phyloP scores from a whole-genome alignment of 2,329 filamentous ascomycete species.

The Metarhizium sp. region DNA sequence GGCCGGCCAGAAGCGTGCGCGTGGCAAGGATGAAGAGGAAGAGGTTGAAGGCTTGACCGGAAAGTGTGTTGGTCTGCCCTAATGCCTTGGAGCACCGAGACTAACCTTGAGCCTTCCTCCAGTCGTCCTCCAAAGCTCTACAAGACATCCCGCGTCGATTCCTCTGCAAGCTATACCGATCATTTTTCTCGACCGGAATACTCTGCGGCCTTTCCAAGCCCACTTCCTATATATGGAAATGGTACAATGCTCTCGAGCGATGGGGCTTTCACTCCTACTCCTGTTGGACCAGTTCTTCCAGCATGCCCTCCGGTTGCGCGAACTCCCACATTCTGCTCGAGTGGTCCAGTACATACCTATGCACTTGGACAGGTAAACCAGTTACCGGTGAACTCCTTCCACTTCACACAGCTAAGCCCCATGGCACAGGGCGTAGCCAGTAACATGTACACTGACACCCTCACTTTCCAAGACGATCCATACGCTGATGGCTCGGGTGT shows the following conservation, averaged over 20 bases:
- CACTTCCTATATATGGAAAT: not conserved
- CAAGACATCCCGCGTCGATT: not conserved
- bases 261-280: not conserved
- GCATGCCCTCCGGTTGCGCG: not conserved
- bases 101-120: conserved; percentile 1
- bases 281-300: not conserved
- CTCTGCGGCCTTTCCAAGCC: not conserved
- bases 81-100: conserved; percentile 1
- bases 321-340: not conserved
- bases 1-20: not conserved
- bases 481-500: not conserved
- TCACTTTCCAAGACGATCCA: not conserved
- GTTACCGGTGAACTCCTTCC: not conserved
- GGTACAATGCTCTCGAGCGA: not conserved
- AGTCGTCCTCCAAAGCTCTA: not conserved
- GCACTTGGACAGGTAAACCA: not conserved
- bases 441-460: not conserved
- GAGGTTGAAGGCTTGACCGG: not conserved
- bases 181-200: not conserved
- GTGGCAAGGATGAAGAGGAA: not conserved
- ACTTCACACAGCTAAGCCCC: not conserved
- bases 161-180: not conserved
- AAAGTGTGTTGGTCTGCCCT: conserved; percentile 6
- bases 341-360: not conserved
- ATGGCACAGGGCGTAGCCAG: not conserved